Evolutionary conservation across 2,329 filamentous ascomycete species (phyloP).

Genomic region (Leptographium galeiforme): DNA sequence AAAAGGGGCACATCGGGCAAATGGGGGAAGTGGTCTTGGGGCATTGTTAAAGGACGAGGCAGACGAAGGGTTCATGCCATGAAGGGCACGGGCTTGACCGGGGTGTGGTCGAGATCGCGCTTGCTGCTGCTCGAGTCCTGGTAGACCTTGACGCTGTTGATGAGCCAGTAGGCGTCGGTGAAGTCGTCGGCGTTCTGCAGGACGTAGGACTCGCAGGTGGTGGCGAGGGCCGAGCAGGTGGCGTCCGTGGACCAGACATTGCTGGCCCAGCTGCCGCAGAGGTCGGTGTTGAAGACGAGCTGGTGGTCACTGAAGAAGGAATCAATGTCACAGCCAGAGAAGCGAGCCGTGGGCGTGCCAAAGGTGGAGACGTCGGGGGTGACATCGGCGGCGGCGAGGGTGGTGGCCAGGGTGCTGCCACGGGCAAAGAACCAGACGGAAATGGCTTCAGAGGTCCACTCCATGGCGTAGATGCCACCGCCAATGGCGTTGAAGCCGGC

Average conservation of each 20-base stretch:
- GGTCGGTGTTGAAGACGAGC: conserved; percentile 70
- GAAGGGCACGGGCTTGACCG: conserved; percentile 1
- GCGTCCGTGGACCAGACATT: conserved; percentile 45
- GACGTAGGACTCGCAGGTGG: conserved; percentile 61
- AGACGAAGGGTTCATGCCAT: conserved; percentile 2
- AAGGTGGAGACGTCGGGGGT: conserved; percentile 55
- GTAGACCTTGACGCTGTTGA: conserved; percentile 60
- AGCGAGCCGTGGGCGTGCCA: conserved; percentile 55
- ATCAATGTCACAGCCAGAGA: conserved; percentile 59
- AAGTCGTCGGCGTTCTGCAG: conserved; percentile 57
- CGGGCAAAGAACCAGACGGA: conserved; percentile 74
- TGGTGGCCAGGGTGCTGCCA: conserved; percentile 15
- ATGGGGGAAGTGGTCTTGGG: background rate
- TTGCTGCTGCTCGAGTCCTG: conserved; percentile 14
- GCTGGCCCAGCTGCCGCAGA: conserved; percentile 84
- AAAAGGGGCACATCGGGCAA: too few species aligned
- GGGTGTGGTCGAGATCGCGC: background rate
- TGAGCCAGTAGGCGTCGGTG: conserved; percentile 59
- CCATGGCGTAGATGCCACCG: conserved; percentile 60
- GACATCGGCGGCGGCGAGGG: conserved; percentile 41
- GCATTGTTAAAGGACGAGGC: background rate
- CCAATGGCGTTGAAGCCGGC: conserved; percentile 55
- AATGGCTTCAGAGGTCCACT: conserved; percentile 64
- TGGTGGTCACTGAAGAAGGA: conserved; percentile 57
- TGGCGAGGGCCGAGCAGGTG: conserved; percentile 45